These are phyloP conservation scores for Starmerella vitae DNA, from an alignment of 805 yeast genomes.

Conservation along the genomic window DNA sequence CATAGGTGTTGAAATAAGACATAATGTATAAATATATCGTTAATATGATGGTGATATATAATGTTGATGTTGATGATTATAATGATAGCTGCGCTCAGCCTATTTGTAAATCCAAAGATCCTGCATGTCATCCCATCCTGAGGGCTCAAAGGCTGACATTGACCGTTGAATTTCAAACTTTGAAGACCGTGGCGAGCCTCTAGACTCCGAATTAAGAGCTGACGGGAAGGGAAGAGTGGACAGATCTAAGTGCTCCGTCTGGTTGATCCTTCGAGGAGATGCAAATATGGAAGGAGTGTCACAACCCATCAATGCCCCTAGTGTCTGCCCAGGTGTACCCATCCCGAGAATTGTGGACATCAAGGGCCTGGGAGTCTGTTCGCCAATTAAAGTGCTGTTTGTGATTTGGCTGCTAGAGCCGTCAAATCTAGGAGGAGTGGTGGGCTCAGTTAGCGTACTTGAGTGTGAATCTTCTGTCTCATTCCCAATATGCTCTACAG, in stretches of 20 bases:
- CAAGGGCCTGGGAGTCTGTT: neutral
- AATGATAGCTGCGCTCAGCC: too few relatives aligned
- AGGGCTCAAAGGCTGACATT: constrained; percentile 20
- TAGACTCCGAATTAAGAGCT: constrained; percentile 8
- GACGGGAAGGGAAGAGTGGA: constrained; percentile 9
- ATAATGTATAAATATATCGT: too few relatives aligned
- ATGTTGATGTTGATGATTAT: too few relatives aligned
- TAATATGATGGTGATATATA: too few relatives aligned
- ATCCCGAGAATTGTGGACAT: neutral
- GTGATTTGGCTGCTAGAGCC: neutral
- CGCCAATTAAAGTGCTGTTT: neutral
- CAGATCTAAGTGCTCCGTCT: constrained; percentile 9
- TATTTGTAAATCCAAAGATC: constrained; percentile 19
- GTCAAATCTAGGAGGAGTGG: neutral
- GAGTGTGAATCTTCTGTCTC: neutral
- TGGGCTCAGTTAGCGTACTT: neutral
- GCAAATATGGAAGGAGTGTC: constrained; percentile 14
- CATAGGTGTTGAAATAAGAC: too few relatives aligned
- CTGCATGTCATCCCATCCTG: constrained; percentile 21
- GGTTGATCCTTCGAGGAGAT: constrained; percentile 11
- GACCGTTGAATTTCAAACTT: constrained; percentile 17
- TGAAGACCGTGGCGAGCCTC: constrained; percentile 16
- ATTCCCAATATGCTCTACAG: neutral
- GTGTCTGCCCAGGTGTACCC: constrained; percentile 8
- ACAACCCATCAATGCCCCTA: constrained; percentile 7